These are phyloP conservation scores for Clonostachys chloroleuca DNA, from an alignment of 2,329 filamentous ascomycete species.

Conservation along the genomic window DNA sequence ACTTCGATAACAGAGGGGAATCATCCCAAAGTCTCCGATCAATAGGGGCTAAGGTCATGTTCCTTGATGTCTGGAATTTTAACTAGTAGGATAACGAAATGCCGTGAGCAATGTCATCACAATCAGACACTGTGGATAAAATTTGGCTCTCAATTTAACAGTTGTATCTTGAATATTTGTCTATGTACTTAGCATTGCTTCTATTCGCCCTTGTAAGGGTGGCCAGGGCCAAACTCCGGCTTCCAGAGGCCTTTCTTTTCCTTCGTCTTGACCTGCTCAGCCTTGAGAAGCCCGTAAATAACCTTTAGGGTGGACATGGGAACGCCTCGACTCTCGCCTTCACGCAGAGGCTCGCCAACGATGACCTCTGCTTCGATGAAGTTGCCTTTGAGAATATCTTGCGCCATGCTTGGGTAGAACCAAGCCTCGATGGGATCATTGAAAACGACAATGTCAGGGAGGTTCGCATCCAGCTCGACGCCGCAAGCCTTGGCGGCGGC, in stretches of 20 bases:
- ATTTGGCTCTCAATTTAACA: too few species aligned
- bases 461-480: slow-evolving; percentile 29
- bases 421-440: slow-evolving; percentile 43
- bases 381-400: slow-evolving; percentile 39
- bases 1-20: too few species aligned
- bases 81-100: too few species aligned
- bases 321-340: slow-evolving; percentile 37
- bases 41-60: too few species aligned
- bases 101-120: too few species aligned
- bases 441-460: slow-evolving; percentile 39
- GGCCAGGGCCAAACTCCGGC: slow-evolving; percentile 11
- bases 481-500: slow-evolving; percentile 37
- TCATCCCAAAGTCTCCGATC: too few species aligned
- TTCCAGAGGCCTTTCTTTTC: slow-evolving; percentile 28
- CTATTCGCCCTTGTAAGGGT: slow-evolving; percentile 9
- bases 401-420: slow-evolving; percentile 48
- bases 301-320: slow-evolving; percentile 40
- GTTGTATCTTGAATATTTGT: too few species aligned
- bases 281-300: slow-evolving; percentile 40
- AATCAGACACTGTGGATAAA: too few species aligned
- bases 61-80: too few species aligned
- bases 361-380: slow-evolving; percentile 43
- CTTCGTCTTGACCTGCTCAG: slow-evolving; percentile 40
- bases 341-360: slow-evolving; percentile 45
- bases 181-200: too few species aligned